Percentiles rank a stretch among this genome's conserved stretches.
These are phyloP conservation scores for Pugionium dolabratum DNA, from an alignment of 345 rosid genomes.

Conservation along the genomic window DNA sequence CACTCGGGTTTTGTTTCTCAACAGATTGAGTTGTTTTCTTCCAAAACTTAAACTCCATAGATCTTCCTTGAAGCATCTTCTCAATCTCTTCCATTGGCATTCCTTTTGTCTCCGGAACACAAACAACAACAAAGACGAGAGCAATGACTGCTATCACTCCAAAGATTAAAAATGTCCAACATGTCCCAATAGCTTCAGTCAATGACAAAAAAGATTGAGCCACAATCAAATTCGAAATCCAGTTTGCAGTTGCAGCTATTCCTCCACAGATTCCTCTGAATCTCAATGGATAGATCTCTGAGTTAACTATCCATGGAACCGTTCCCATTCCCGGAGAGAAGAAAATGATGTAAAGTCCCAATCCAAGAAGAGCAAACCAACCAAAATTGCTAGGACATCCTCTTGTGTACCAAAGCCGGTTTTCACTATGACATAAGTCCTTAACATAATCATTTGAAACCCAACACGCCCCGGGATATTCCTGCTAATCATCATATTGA, in stretches of 20 bases:
- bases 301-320: constrained; percentile 84
- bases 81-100: constrained; percentile 84
- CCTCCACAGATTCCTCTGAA: constrained; percentile 86
- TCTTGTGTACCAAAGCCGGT: constrained; percentile 72
- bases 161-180: constrained; percentile 69
- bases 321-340: constrained; percentile 97
- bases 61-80: constrained; percentile 69
- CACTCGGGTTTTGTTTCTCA: constrained; percentile 45
- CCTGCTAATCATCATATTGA: constrained; percentile 44
- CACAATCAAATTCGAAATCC: constrained; percentile 85
- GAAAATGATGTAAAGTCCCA: constrained; percentile 75
- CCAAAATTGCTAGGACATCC: constrained; percentile 89
- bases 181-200: constrained; percentile 71
- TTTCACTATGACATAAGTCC: constrained; percentile 45
- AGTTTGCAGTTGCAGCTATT: constrained; percentile 83
- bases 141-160: constrained; percentile 67
- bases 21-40: constrained; percentile 36
- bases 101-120: constrained; percentile 88
- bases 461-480: constrained; percentile 71
- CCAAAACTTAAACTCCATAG: constrained; percentile 71
- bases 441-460: constrained; percentile 51
- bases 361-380: constrained; percentile 68
- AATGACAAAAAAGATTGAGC: constrained; percentile 74
- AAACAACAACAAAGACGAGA: constrained; percentile 64
- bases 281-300: constrained; percentile 83